phyloP scores from a whole-genome alignment of 1,139 yeast genomes.

The Barnettozyma hawaiiensis region DNA sequence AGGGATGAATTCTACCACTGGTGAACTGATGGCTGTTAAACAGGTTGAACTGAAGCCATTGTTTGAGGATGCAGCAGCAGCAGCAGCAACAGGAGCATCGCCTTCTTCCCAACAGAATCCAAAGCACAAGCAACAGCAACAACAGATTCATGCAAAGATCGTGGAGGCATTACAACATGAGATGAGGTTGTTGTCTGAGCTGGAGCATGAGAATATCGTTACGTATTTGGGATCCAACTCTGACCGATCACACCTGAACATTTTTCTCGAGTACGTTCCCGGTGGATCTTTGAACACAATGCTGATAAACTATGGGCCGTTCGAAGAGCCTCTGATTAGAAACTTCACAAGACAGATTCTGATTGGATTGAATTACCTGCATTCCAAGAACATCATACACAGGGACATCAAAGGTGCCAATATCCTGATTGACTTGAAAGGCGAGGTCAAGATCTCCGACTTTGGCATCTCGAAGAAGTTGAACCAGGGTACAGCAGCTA shows the following conservation, averaged over 20 bases:
- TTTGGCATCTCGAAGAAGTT: conserved; percentile 85
- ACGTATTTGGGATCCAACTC: conserved; percentile 83
- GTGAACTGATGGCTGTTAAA: conserved; percentile 95
- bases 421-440: conserved; percentile 82
- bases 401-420: conserved; percentile 94
- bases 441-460: conserved; percentile 88
- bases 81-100: conserved; percentile 26
- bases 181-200: conserved; percentile 67
- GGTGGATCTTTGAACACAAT: conserved; percentile 93
- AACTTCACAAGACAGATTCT: conserved; percentile 81
- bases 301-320: conserved; percentile 82
- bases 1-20: conserved; percentile 88
- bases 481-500: conserved; percentile 29
- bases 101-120: conserved; percentile 11
- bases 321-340: conserved; percentile 82
- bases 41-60: conserved; percentile 59
- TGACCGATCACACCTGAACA: conserved; percentile 65
- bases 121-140: conserved; percentile 22
- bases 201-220: conserved; percentile 90
- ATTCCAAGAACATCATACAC: conserved; percentile 78
- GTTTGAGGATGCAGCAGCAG: conserved; percentile 18
- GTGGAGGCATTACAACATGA: conserved; percentile 83
- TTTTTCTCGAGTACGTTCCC: conserved; percentile 90
- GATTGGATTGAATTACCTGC: conserved; percentile 75
- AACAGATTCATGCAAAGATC: conserved; percentile 49